phyloP scores from a whole-genome alignment of 768 basidiomycete species.

The Paxillus involutus region DNA sequence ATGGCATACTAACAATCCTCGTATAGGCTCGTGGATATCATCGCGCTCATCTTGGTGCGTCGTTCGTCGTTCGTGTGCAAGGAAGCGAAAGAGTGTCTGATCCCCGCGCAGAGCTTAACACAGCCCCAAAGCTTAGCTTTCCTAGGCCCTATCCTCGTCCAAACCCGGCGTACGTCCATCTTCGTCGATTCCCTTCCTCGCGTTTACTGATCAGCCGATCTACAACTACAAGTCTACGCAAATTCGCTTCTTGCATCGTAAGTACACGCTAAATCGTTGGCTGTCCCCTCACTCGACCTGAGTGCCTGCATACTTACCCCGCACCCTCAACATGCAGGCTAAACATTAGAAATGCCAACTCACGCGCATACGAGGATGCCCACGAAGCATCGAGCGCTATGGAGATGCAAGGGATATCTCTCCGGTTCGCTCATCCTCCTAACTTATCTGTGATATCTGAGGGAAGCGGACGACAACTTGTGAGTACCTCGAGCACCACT shows the following conservation, averaged over 20 bases:
- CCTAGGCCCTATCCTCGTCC: conserved; percentile 20
- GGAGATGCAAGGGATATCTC: conserved; percentile 18
- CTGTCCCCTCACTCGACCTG: background rate
- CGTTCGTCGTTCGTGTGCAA: background rate
- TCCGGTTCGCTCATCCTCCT: conserved; percentile 23
- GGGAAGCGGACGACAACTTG: background rate
- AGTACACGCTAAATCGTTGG: background rate
- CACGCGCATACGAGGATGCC: conserved; percentile 9
- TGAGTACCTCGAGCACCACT: background rate
- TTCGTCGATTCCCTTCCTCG: background rate
- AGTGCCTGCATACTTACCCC: background rate
- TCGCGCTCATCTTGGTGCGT: conserved; percentile 25
- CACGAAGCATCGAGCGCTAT: background rate
- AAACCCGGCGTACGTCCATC: conserved; percentile 24
- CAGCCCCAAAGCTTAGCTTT: conserved; percentile 19
- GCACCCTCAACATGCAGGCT: conserved; percentile 9
- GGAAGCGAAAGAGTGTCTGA: background rate
- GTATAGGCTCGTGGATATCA: conserved; percentile 22
- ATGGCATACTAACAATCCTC: background rate
- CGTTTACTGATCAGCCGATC: background rate
- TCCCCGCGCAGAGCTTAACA: conserved; percentile 14
- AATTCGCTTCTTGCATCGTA: conserved; percentile 31
- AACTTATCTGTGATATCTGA: conserved; percentile 3
- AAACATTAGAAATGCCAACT: conserved; percentile 25
- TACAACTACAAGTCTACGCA: conserved; percentile 23